phyloP scores from a whole-genome alignment of 2,329 filamentous ascomycete species.

The Aureobasidium melanogenum region DNA sequence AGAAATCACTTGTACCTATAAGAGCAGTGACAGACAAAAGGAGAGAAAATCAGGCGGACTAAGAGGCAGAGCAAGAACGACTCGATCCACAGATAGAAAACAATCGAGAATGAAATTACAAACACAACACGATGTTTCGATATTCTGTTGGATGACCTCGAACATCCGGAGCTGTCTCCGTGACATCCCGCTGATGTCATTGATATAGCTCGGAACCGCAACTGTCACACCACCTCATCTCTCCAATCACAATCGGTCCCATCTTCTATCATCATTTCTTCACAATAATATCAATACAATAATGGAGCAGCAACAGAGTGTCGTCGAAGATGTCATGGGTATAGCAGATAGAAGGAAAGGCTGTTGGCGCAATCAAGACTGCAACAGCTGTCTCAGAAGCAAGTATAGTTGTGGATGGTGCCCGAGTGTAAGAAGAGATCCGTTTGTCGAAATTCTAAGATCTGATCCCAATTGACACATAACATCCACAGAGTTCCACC shows the following conservation, averaged over 20 bases:
- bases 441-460: too few relatives aligned
- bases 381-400: conserved; percentile 22
- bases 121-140: too few relatives aligned
- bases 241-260: not conserved
- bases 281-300: not conserved
- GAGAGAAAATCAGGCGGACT: too few relatives aligned
- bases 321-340: not conserved
- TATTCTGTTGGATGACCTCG: too few relatives aligned
- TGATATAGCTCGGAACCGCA: not conserved
- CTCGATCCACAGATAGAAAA: too few relatives aligned
- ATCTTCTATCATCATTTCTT: not conserved
- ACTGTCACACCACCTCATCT: not conserved
- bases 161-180: not conserved
- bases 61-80: too few relatives aligned
- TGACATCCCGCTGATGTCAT: not conserved
- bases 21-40: too few relatives aligned
- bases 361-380: conserved; percentile 27
- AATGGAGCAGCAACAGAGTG: not conserved
- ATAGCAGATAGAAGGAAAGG: not conserved
- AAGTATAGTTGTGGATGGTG: conserved; percentile 35
- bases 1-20: too few relatives aligned
- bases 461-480: not conserved
- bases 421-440: conserved; percentile 28
- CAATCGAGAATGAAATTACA: too few relatives aligned
- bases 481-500: conserved; percentile 27